phyloP scores from a whole-genome alignment of 192 early-diverging fungal species.

The Coemansia sp. region DNA sequence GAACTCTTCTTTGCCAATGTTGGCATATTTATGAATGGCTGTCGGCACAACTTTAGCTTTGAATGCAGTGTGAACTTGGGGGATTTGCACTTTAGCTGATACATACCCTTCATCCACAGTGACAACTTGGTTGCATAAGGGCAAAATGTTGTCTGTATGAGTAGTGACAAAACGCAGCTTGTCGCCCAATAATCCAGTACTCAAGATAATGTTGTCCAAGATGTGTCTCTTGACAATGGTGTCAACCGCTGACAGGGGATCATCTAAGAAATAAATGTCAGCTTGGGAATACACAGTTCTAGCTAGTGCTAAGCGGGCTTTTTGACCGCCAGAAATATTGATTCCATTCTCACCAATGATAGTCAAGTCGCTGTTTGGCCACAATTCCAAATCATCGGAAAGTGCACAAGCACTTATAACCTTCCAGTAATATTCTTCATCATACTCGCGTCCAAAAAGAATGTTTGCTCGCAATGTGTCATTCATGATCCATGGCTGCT shows the following conservation, averaged over 20 bases:
- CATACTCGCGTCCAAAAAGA: conserved; percentile 70
- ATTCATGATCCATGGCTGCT: conserved; percentile 45
- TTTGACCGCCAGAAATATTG: conserved; percentile 76
- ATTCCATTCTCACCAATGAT: conserved; percentile 73
- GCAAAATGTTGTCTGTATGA: conserved; percentile 26
- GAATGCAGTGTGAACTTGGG: not conserved
- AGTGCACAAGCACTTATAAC: conserved; percentile 66
- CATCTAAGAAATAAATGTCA: conserved; percentile 73
- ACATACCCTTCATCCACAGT: conserved; percentile 15
- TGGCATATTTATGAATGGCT: not conserved
- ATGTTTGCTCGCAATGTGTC: conserved; percentile 79
- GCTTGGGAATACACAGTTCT: conserved; percentile 67
- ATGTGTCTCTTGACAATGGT: conserved; percentile 67
- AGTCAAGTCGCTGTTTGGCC: conserved; percentile 67
- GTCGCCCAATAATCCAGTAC: conserved; percentile 58
- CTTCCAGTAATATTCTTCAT: conserved; percentile 62
- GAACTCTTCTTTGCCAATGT: not conserved
- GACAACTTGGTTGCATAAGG: conserved; percentile 29
- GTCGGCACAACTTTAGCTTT: conserved; percentile 15
- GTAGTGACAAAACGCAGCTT: conserved; percentile 58
- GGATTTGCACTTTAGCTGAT: conserved; percentile 50
- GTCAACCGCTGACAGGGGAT: conserved; percentile 76
- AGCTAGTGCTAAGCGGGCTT: conserved; percentile 67
- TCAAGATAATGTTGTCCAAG: conserved; percentile 62
- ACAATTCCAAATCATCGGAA: conserved; percentile 63